Percentiles rank a stretch among this genome's conserved stretches.
These are phyloP conservation scores for Alternaria triticina DNA, from an alignment of 2,329 filamentous ascomycete genomes.

Conservation along the genomic window DNA sequence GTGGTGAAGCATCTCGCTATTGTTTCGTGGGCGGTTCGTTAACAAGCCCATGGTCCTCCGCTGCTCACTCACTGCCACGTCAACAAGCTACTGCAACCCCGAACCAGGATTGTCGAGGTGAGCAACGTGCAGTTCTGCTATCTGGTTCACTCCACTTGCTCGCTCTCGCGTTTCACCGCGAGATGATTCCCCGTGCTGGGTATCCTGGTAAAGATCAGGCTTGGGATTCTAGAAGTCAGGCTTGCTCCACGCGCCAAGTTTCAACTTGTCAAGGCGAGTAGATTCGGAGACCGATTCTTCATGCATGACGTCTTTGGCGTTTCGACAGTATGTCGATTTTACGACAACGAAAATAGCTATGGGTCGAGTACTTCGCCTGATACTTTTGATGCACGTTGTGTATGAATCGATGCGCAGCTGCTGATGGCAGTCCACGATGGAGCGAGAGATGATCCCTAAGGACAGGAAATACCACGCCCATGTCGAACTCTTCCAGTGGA, in stretches of 20 bases:
- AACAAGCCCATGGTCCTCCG: neutral
- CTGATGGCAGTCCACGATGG: neutral
- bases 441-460: neutral
- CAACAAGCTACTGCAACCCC: conserved; percentile 17
- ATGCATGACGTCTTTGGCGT: neutral
- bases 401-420: neutral
- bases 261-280: conserved; percentile 6
- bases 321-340: neutral
- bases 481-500: neutral
- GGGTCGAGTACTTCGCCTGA: neutral
- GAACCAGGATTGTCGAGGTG: conserved; percentile 8
- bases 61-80: conserved; percentile 17
- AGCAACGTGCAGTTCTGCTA: neutral
- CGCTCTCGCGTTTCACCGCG: neutral
- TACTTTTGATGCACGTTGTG: neutral
- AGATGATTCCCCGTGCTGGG: neutral
- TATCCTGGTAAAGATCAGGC: conserved; percentile 1
- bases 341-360: neutral
- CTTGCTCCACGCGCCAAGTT: conserved; percentile 1
- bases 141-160: conserved; percentile 1
- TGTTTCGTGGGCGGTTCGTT: neutral
- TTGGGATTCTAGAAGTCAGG: neutral
- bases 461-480: neutral
- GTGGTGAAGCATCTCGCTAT: neutral
- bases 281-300: conserved; percentile 2